A percentile compares a stretch with the other conserved stretches of the same genome.
These are phyloP conservation scores for Ziziphus jujuba DNA, from an alignment of 306 rosid species.

Conservation along the genomic window DNA sequence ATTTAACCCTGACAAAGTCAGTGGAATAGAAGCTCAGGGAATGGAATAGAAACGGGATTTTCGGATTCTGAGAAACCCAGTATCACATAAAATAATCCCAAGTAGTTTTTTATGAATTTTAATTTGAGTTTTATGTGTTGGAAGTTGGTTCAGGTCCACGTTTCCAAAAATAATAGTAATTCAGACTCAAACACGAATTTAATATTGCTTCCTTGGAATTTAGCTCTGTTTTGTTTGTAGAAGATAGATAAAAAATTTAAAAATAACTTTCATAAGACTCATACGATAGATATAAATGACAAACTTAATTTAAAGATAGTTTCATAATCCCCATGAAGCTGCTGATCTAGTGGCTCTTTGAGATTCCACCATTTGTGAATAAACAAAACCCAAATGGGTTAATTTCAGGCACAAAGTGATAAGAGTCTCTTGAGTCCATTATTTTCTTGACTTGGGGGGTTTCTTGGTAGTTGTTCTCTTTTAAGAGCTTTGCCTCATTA, in stretches of 20 bases:
- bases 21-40: slow-evolving; percentile 99
- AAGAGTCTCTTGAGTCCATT: slow-evolving; percentile 8
- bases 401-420: slow-evolving; percentile 22
- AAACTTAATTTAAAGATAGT: slow-evolving; percentile 28
- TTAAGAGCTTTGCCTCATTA: slow-evolving; percentile 36
- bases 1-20: slow-evolving; percentile 61
- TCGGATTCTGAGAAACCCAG: slow-evolving; percentile 62
- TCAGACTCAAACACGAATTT: slow-evolving; percentile 36
- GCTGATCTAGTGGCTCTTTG: slow-evolving; percentile 41
- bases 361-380: slow-evolving; percentile 58
- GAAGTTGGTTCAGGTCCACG: slow-evolving; percentile 63
- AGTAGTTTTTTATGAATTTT: slow-evolving; percentile 35
- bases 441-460: slow-evolving; percentile 45
- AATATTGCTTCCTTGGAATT: slow-evolving; percentile 45
- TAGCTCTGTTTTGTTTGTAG: slow-evolving; percentile 46
- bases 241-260: background rate
- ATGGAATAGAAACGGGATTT: slow-evolving; percentile 99
- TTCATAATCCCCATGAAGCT: slow-evolving; percentile 48
- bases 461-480: slow-evolving; percentile 44
- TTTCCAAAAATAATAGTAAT: slow-evolving; percentile 61
- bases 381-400: slow-evolving; percentile 15
- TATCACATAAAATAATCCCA: slow-evolving; percentile 41
- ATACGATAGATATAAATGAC: slow-evolving; percentile 19
- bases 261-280: background rate
- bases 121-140: slow-evolving; percentile 49